Evolutionary conservation across 441 rosid genomes (phyloP), one percentile per base, ranked within the genome.

Genomic region (Euphorbia celastroides): DNA sequence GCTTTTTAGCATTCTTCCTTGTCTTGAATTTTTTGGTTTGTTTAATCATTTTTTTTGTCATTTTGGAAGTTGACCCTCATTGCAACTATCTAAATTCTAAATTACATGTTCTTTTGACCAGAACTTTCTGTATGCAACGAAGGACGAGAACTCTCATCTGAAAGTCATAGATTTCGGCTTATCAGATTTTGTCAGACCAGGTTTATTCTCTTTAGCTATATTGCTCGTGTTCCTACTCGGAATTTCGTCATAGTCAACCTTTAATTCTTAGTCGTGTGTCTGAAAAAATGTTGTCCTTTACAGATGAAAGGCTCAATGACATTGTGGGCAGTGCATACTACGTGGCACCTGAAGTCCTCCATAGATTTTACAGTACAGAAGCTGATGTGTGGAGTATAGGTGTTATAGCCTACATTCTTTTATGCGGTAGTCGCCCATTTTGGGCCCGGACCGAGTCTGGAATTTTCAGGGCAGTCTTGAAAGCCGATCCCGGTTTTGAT

Each of bases 361-460:
- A 94, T 76, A 88, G 97, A 78, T 83, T 90, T 57, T 94, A 91
- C 74, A 83, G 82, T 67, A 88, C 96, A 54, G 96, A 91, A 78
- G 97, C 97, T 28, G 99, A 94, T 78, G 87, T 94, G 56, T 89
- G 97, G 99, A 94, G 99, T 67, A 75, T 91, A 44, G 99, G 99
- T 19, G 99, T 94, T 66, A 94, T 94, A 62, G 89, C 95, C 16
- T 94, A 91, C 65, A 94, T 94, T 75, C 82, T 93, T 56, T 76
- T 93, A 50, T 91, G 99, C 23, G 97, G 99, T 41, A 89, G 99
- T 72, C 86, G 99, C 23, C 99, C 99, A 72, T 94, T 94, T 74
- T 94, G 97, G 97, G 97, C 98, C 25, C 86, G 97, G 67, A 89
- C 97, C 0, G 99, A 94, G 72, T 94, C 98, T 62, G 99, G 99